Evolutionary conservation across 1,284 basidiomycete genomes (phyloP), one percentile per base, ranked within the genome.

Genomic region (Phellinidium pouzarii): DNA sequence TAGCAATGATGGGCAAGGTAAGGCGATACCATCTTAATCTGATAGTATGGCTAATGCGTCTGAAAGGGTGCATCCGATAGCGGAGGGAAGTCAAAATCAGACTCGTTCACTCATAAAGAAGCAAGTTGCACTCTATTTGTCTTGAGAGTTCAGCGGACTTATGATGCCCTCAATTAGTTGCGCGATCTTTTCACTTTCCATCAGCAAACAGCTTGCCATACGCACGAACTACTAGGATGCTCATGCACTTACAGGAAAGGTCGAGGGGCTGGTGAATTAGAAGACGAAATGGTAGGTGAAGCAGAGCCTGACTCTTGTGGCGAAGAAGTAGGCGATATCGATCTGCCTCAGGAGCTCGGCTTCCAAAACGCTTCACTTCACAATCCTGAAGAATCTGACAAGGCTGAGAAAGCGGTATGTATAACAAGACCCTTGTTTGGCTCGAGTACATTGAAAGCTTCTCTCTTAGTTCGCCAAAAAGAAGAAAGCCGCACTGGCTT

Each of bases 161-260:
- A 51, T 50, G 45, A 20, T 44, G 23, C 38, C n/a, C 41, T 52
- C 19, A 17, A 54, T 25, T 57, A 92, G 86, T 77, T 96, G 23
- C 82, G 84, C 44, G 92, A 94, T 64, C 91, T 99, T 59, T 99
- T 99, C 69, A 86, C 84, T 6, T 72, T 97, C 36, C 84, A 95
- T 66, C 71, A 78, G 0, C 73, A 84, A 49, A 95, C 94, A 0
- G 69, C 77, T 2, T 97, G 93, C 69, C 87, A 94, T 55, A 98
- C 95, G 1, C 96, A 96, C 60, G 92, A 94, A 61, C 74, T 94
- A 14, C 71, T 94, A 12, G 82, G 80, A 49, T 94, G 91, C 63
- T 70, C 73, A 27, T 93, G 92, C 59, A 76, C 74, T 56, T 66
- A 65, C 23, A 58, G 58, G 22, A 60, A 59, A 1, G 41, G 59